Evolutionary conservation across 169 alveolate genomes (phyloP).

Genomic region (Blepharisma undulans): DNA sequence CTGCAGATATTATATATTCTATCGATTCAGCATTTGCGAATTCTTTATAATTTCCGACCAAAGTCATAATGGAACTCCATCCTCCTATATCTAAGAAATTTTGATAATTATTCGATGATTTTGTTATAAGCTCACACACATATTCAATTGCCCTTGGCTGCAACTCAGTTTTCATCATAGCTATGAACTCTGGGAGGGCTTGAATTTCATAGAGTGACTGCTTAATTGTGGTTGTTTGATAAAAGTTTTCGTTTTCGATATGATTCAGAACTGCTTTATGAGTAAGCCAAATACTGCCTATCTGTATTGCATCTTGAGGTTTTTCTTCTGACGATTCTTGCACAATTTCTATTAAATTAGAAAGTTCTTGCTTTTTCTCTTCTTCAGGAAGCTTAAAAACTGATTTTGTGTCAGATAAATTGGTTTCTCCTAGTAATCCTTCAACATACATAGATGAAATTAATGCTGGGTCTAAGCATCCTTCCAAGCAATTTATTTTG

Average conservation of each 20-base stretch:
- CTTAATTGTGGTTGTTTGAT: constrained; percentile 17
- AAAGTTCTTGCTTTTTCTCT: background rate
- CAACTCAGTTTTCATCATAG: background rate
- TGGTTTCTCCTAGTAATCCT: background rate
- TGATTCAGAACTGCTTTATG: background rate
- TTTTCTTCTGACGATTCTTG: background rate
- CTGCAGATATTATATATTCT: background rate
- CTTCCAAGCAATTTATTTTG: constrained; percentile 1
- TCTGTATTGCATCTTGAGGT: background rate
- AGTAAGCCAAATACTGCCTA: background rate
- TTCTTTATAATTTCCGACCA: constrained; percentile 1
- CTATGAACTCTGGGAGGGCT: constrained; percentile 1
- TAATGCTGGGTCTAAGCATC: background rate
- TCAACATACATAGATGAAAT: background rate
- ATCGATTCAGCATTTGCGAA: background rate
- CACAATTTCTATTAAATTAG: background rate
- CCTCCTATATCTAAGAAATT: constrained; percentile 32
- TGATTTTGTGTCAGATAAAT: background rate
- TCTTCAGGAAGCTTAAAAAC: constrained; percentile 30
- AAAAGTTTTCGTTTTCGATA: background rate
- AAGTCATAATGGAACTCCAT: background rate
- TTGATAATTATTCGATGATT: background rate
- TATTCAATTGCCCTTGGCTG: background rate
- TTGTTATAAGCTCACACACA: constrained; percentile 18
- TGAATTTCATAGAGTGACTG: background rate